Evolutionary conservation across 768 basidiomycete species (phyloP), one percentile per base, ranked within the genome.

Genomic region (Termitomyces eurrhizus): DNA sequence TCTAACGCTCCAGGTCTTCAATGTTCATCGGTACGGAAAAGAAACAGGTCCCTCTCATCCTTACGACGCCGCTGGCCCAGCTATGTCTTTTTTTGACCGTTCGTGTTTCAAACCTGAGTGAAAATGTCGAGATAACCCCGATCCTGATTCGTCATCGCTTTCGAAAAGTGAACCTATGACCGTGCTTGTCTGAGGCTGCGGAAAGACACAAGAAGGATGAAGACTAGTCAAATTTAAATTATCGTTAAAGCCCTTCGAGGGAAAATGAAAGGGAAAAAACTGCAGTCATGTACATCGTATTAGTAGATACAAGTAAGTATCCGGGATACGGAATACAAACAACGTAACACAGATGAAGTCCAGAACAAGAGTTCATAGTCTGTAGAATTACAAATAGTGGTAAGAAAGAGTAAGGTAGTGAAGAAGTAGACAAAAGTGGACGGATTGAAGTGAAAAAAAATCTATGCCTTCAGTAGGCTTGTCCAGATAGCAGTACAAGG

Each of bases 91-190:
- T 39, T 29, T 26, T 29, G 7, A 14, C 11, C 13, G n/a, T 24
- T 13, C 45, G 13, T 26, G 21, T 24, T 46, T 24, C 3, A 18
- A 26, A 48, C 7, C 5, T 29, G 46, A 16, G 46, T 14, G 26
- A 49, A 48, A 52, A 21, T 21, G 21, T 21, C 21, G 11, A 45
- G 21, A 45, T 41, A n/a, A 11, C 21, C 11, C n/a, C 48, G 42
- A 42, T 56, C 46, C 6, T 61, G 60, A 52, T 56, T 45, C 46
- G 18, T 61, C 51, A 52, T 45, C 42, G 9, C n/a, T 2, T 21
- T 6, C 4, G 11, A 35, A 26, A 11, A 14, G 13, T 4, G 12
- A 24, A 26, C 24, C 41, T 16, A 6, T 39, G 37, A 39, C 37
- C 37, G 16, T 11, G 9, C 35, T 35, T 7, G 33, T 35, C 21